Evolutionary conservation across 139 green algal genomes (phyloP), one percentile per base, ranked within the genome.

Genomic region (Picochlorum costavermella): DNA sequence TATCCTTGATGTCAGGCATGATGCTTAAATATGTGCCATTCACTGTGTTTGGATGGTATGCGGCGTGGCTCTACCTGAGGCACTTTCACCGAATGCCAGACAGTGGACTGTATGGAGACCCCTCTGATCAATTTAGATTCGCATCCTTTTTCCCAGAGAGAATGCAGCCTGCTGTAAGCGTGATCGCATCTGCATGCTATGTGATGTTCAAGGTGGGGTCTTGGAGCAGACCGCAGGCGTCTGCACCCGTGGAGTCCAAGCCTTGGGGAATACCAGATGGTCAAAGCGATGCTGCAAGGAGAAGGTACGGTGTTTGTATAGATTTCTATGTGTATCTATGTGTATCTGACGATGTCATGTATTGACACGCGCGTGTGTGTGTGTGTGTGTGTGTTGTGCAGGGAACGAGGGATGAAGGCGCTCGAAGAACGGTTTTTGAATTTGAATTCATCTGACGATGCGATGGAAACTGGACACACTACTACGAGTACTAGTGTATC

Each of bases 41-140:
- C 64, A 65, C 90, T 2, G 9, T 88, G 1, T 76, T 84, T 40
- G 91, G 87, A 26, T 81, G 77, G 1, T 96, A 92, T 72, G 56
- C 51, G 2, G 60, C 75, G 12, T 97, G 91, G 91, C 20, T 95
- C 16, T 97, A 97, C 73, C 81, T 97, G 11, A 83, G 90, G 13
- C 97, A 90, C 76, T 70, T 64, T 51, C 17, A 28, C 26, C 37
- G 17, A 29, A 50, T 29, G 40, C 23, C 43, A 30, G 60, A 66
- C n/a, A 55, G 60, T 25, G 28, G 28, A 10, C 61, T 51, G 69
- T 81, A 77, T 31, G 88, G 89, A 9, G 89, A 96, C 56, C 75
- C 81, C 1, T 88, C 68, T 16, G 77, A 92, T 6, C 83, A 95
- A 14, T 97, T 97, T 73, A 81, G 77, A 26, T 90, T 96, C 56